phyloP scores from a whole-genome alignment of 2,329 filamentous ascomycete genomes.

The Colletotrichum zoysiae region DNA sequence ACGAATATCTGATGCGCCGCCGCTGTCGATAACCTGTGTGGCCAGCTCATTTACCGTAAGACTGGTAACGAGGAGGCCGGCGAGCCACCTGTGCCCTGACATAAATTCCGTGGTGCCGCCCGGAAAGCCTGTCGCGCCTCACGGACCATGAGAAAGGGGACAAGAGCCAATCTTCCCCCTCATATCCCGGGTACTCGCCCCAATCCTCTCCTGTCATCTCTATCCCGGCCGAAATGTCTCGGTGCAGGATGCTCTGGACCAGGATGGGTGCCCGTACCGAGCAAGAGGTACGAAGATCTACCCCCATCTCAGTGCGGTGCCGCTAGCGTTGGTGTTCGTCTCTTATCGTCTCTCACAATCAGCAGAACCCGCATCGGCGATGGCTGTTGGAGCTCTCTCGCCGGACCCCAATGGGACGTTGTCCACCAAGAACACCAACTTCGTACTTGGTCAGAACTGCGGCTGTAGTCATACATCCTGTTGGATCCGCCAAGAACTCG shows the following conservation, averaged over 20 bases:
- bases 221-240: conserved; percentile 25
- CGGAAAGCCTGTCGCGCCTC: conserved; percentile 4
- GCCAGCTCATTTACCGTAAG: conserved; percentile 34
- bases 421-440: neutral
- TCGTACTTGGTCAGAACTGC: neutral
- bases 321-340: conserved; percentile 10
- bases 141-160: conserved; percentile 37
- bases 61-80: conserved; percentile 30
- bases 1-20: conserved; percentile 4
- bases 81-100: conserved; percentile 19
- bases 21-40: conserved; percentile 20
- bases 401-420: neutral
- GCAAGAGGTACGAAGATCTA: conserved; percentile 4
- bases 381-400: neutral
- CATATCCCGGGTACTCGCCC: conserved; percentile 11
- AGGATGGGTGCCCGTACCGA: neutral
- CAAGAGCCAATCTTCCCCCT: conserved; percentile 16
- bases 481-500: neutral
- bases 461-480: neutral
- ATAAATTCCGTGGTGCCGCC: conserved; percentile 20
- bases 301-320: neutral
- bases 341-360: conserved; percentile 1
- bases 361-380: neutral
- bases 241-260: neutral
- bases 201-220: conserved; percentile 26